Evolutionary conservation across 768 basidiomycete species (phyloP), one percentile per base, ranked within the genome.

Genomic region (Brasilioporus rufonigricans): DNA sequence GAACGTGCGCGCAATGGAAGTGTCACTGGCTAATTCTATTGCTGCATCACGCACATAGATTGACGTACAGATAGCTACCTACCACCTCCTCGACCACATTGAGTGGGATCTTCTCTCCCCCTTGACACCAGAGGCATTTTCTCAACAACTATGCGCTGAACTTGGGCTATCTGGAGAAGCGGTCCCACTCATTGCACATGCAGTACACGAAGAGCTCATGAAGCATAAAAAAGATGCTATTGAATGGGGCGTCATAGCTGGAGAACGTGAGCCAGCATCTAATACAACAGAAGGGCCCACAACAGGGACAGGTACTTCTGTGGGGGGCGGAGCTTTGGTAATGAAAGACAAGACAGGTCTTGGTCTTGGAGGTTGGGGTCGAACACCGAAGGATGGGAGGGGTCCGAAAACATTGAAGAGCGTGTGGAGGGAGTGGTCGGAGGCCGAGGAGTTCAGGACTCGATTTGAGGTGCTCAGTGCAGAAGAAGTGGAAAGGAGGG

Each of bases 91-190:
- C 53, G 97, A 99, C 73, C 91, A 94, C 66, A 93, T 99, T 61
- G 97, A 99, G 72, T 99, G 96, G 96, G 96, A 99, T 71, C 80
- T 98, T n/a, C 82, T 91, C 44, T 96, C 95, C 4, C 82, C 89
- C 4, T 79, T 98, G 35, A 95, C 93, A 0, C 96, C 96, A 1
- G 89, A 96, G 67, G 78, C 74, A 1, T 98, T 98, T 64, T 82
- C 96, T 0, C 72, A 74, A 36, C 84, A 81, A 47, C 86, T 98
- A 32, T 93, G 91, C 63, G 69, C 78, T 23, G 97, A 98, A 58
- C 82, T 98, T 16, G 94, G 93, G 8, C 79, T 99, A 3, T 78
- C 87, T 1, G 91, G 93, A 36, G 93, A 95, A 68, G 91, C 95
- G 0, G 68, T 86, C 7, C 93, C 96, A 6, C 81, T 98, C 50